phyloP scores from a whole-genome alignment of 2,329 filamentous ascomycete genomes.

The Botrytis elliptica region DNA sequence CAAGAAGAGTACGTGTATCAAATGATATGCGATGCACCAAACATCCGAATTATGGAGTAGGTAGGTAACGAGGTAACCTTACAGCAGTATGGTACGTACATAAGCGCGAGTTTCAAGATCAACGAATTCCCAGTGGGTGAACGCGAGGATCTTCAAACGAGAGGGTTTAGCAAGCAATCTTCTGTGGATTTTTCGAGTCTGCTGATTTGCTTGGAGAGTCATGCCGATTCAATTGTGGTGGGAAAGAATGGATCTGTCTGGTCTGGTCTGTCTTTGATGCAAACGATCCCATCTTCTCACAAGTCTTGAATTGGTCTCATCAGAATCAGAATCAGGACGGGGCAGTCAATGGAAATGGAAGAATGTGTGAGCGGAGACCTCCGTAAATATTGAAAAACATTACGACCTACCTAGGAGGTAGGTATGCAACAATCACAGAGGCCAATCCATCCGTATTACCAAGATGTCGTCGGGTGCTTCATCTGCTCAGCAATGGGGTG shows the following conservation, averaged over 20 bases:
- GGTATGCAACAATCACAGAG: not conserved
- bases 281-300: not conserved
- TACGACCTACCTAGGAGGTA: too few relatives aligned
- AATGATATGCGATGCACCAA: not conserved
- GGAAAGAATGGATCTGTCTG: not conserved
- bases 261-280: not conserved
- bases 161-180: not conserved
- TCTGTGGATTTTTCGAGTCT: not conserved
- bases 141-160: not conserved
- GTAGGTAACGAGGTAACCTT: not conserved
- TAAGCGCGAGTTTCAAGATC: constrained; percentile 21
- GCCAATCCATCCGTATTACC: not conserved
- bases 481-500: not conserved
- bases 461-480: constrained; percentile 10
- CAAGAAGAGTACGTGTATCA: not conserved
- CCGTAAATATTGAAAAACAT: constrained; percentile 1
- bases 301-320: constrained; percentile 1
- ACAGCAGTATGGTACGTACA: not conserved
- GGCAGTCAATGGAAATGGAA: not conserved
- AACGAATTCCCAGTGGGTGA: not conserved
- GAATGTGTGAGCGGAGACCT: not conserved
- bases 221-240: not conserved
- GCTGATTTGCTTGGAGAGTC: constrained; percentile 8
- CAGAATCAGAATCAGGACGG: not conserved
- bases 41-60: not conserved